Evolutionary conservation across 306 rosid genomes (phyloP), one percentile per base, ranked within the genome.

Genomic region (Vicia sativa): DNA sequence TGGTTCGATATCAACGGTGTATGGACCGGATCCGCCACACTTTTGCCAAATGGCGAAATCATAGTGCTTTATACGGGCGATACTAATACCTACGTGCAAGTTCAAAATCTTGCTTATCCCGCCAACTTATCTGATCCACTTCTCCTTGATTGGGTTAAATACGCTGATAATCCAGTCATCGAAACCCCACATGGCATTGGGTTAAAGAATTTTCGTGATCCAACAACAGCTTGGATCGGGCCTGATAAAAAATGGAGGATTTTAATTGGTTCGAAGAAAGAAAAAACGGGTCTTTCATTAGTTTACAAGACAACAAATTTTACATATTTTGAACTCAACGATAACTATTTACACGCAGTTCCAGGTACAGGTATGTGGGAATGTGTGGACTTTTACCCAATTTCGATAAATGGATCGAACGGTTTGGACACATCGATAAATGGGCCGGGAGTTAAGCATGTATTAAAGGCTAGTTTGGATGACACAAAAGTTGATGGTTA

Each of bases 301-400:
- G 86, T 90, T 13, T 90, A 85, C 69, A 74, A 29, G 19, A 90
- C 96, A 0, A 16, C 26, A 0, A 53, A 90, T 62, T 90, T 90
- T 19, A 77, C 35, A 0, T 35, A 50, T 2, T 90, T 67, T 53
- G 75, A 86, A 53, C 84, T 71, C 0, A 50, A 29, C 45, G 65
- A 81, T 3, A 52, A 68, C 0, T 45, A 38, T 48, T 79, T 90
- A 63, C 96, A 90, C 41, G 65, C 62, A 10, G 95, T 90, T 11
- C 82, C 95, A 23, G 86, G 80, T 67, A 87, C 95, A 57, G 96
- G 95, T 28, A 90, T 90, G 96, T 90, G 96, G 96, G 96, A 90
- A 46, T 90, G 96, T 21, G 84, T 90, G 7, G 95, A 90, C 31
- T 90, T 90, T 67, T 90, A 84, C 68, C 96, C 96, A 28, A 74